A percentile compares a stretch with the other conserved stretches of the same genome.
These are phyloP conservation scores for Paxillus ammoniavirescens DNA, from an alignment of 768 basidiomycete species.

Conservation along the genomic window DNA sequence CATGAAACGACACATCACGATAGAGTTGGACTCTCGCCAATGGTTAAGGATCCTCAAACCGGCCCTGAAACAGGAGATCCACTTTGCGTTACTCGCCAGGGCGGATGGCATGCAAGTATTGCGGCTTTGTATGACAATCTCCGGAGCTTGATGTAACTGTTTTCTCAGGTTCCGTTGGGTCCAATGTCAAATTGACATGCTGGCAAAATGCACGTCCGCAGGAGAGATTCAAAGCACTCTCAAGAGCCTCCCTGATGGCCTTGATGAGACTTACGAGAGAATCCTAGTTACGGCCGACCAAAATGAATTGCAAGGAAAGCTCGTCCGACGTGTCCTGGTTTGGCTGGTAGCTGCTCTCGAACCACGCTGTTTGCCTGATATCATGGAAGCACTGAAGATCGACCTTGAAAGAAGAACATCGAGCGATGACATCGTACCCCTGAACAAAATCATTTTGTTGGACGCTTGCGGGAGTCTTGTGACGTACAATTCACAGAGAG, in stretches of 20 bases:
- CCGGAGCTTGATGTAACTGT: too few species aligned
- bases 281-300: constrained; percentile 3
- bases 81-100: neutral
- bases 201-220: constrained; percentile 7
- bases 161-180: constrained; percentile 15
- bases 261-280: constrained; percentile 7
- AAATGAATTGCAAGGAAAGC: neutral
- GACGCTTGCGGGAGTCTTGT: neutral
- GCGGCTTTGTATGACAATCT: neutral
- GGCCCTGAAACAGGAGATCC: constrained; percentile 6
- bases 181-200: constrained; percentile 10
- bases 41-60: neutral
- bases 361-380: neutral
- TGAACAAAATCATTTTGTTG: neutral
- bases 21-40: constrained; percentile 10
- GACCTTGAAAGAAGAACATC: neutral
- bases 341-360: constrained; percentile 13
- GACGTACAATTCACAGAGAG: neutral
- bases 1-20: constrained; percentile 5
- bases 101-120: constrained; percentile 14
- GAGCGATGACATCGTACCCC: neutral
- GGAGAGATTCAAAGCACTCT: neutral
- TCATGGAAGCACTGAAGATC: neutral
- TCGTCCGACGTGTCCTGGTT: neutral
- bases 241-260: constrained; percentile 2